Evolutionary conservation across 192 early-diverging fungal species (phyloP), one percentile per base, ranked within the genome.

Genomic region (Linnemannia zychae): DNA sequence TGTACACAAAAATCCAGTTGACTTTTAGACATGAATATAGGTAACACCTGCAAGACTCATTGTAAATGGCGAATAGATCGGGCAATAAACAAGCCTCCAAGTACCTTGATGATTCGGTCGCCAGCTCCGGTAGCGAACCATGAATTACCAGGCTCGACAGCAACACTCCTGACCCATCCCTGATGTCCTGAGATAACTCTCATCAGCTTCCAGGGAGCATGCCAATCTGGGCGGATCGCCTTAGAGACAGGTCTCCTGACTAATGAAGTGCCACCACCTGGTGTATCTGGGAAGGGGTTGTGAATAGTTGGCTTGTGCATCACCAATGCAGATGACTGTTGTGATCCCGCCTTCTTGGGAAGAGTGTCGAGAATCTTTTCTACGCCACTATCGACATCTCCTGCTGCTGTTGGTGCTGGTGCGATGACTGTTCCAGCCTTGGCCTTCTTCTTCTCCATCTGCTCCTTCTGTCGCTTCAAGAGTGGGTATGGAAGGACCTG

Each of bases 51-150:
- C 22, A 16, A 0, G 31, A 5, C 7, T 22, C 33, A 49, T 11
- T 37, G 31, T 16, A 33, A 1, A 65, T 44, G 18, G 28, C 44
- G 44, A 67, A 0, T 2, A 1, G 65, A 47, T 33, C 20, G 15
- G 38, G 40, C 20, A 50, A 34, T 40, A 22, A 9, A 7, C 7
- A 71, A 73, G 9, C 74, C n/a, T 52, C 0, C n/a, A 49, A 31
- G 33, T 85, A 95, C 94, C 93, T 99, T 99, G 86, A 99, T 98
- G 15, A 97, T 96, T 36, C 99, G 90, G 90, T 99, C 98, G 17
- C 97, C 97, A 20, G 96, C 97, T n/a, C 98, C 99, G 0, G 97
- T 98, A 0, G 94, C 98, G 90, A 99, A 99, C 99, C 99, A 99
- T 85, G 95, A 94, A 86, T 99, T 99, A 15, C 95, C 94, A 34